Conservation (phyloP, 352 stramenopile species). For the Phytophthora pinifolia region DNA sequence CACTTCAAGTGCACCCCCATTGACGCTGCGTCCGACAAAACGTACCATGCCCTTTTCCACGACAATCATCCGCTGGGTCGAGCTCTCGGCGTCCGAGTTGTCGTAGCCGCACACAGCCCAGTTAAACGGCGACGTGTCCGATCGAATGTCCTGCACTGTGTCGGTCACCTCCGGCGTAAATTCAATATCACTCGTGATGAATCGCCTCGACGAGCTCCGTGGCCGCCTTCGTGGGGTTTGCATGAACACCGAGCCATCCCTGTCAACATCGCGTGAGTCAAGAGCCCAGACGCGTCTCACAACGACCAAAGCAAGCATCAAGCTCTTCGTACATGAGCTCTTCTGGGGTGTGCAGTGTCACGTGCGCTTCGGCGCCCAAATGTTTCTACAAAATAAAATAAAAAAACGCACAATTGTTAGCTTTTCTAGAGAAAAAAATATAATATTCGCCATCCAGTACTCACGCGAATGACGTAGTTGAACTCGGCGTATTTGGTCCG, state of each 20-base stretch:
- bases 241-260: constrained; percentile 64
- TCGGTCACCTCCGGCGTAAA: constrained; percentile 68
- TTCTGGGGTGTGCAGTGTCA: constrained; percentile 71
- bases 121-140: constrained; percentile 78
- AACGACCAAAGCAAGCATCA: neutral
- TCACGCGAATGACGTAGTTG: constrained; percentile 87
- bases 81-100: constrained; percentile 55
- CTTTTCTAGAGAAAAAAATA: too few species aligned
- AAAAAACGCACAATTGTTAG: too few species aligned
- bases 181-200: constrained; percentile 83
- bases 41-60: constrained; percentile 86
- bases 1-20: neutral
- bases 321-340: constrained; percentile 64
- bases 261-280: constrained; percentile 16
- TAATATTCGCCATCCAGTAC: too few species aligned
- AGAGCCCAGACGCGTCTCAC: neutral
- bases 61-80: constrained; percentile 69
- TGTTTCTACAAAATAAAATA: constrained; percentile 57
- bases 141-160: constrained; percentile 81
- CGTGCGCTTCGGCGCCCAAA: constrained; percentile 70
- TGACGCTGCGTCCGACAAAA: neutral
- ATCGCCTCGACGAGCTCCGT: constrained; percentile 66
- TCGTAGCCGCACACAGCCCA: constrained; percentile 87
- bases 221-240: constrained; percentile 61
- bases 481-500: constrained; percentile 89